phyloP scores from a whole-genome alignment of 345 rosid species.

The Cardiospermum halicacabum region DNA sequence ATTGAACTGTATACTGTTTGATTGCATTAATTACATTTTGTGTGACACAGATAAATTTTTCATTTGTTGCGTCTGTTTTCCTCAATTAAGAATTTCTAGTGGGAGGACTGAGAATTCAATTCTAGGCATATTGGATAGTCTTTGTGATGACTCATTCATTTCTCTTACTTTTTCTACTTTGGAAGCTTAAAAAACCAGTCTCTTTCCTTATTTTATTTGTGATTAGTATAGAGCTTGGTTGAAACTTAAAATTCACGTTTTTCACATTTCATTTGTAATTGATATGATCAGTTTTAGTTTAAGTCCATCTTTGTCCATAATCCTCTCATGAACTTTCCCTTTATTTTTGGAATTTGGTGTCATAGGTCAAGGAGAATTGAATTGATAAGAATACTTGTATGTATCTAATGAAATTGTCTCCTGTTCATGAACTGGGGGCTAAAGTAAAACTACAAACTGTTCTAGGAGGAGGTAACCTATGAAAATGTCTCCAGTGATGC shows the following conservation, averaged over 20 bases:
- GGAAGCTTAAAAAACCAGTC: too few species aligned
- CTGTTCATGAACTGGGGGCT: neutral
- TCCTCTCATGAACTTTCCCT: neutral
- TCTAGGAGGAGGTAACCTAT: neutral
- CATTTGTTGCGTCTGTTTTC: neutral
- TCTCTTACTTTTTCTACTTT: neutral
- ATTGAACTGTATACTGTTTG: neutral
- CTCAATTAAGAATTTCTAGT: neutral
- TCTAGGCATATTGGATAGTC: neutral
- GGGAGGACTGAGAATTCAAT: neutral
- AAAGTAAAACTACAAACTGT: neutral
- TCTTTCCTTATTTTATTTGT: too few species aligned
- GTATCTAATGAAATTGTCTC: constrained; percentile 4
- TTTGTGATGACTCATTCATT: neutral
- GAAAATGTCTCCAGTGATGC: neutral
- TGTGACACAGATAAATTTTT: neutral
- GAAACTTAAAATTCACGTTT: neutral
- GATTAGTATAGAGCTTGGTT: neutral
- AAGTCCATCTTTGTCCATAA: neutral
- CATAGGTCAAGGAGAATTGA: neutral
- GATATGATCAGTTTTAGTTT: neutral
- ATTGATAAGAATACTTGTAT: neutral
- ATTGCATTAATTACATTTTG: neutral
- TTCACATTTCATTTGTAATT: neutral
- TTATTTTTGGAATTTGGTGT: constrained; percentile 5